Evolutionary conservation across 306 rosid genomes (phyloP).

Genomic region (Citrullus colocynthis): DNA sequence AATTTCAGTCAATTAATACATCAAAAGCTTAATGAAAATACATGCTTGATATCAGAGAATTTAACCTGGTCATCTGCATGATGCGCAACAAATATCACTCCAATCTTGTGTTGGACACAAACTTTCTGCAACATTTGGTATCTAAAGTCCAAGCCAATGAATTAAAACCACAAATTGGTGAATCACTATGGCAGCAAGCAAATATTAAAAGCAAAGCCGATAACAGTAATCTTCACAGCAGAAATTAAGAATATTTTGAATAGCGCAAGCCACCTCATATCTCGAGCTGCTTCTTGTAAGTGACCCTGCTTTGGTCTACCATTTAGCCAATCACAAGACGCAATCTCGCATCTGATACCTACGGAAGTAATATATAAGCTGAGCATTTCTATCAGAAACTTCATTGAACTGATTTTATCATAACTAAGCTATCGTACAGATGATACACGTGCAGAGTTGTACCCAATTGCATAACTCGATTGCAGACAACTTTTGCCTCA

Average conservation of each 20-base stretch:
- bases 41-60: constrained; percentile 4
- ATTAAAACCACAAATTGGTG: background rate
- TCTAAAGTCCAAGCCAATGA: constrained; percentile 31
- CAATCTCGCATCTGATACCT: constrained; percentile 76
- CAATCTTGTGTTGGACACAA: constrained; percentile 52
- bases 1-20: background rate
- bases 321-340: constrained; percentile 56
- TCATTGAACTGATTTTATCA: background rate
- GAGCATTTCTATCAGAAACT: constrained; percentile 1
- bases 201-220: background rate
- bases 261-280: constrained; percentile 46
- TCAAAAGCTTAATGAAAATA: background rate
- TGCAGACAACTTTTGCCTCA: constrained; percentile 52
- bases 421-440: constrained; percentile 7
- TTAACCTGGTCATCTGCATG: constrained; percentile 93
- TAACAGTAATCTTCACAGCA: background rate
- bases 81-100: constrained; percentile 74
- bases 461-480: constrained; percentile 66
- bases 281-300: constrained; percentile 92
- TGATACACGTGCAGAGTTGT: constrained; percentile 1
- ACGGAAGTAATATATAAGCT: constrained; percentile 14
- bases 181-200: background rate
- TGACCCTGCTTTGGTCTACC: constrained; percentile 87
- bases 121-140: constrained; percentile 59
- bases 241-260: background rate